Conservation (phyloP, 2,329 filamentous ascomycete genomes). For the Penicillium griseofulvum region DNA sequence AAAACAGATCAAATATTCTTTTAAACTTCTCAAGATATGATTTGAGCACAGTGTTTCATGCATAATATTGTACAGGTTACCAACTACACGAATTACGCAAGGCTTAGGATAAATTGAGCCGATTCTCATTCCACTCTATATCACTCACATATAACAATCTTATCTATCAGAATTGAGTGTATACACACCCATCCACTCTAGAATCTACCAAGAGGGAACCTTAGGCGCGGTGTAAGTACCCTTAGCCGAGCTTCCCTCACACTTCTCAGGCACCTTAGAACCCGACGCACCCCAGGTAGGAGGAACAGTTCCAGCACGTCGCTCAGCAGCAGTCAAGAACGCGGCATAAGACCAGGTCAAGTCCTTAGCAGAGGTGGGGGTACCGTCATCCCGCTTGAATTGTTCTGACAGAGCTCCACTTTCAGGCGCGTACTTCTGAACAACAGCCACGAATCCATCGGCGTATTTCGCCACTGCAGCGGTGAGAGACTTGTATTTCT, state of each 20-base stretch:
- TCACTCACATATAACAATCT: neutral
- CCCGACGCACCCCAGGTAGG: neutral
- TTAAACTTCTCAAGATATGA: no score
- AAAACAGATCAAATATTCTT: no score
- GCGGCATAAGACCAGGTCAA: neutral
- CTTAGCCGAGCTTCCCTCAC: neutral
- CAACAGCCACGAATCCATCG: neutral
- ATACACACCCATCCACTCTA: no score
- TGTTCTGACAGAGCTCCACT: neutral
- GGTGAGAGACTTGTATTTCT: neutral
- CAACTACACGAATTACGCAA: no score
- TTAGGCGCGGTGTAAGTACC: neutral
- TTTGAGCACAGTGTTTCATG: no score
- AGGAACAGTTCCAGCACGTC: neutral
- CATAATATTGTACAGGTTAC: no score
- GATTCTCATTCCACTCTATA: neutral
- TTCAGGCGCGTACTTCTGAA: neutral
- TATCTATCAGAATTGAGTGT: neutral
- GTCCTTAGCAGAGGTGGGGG: neutral
- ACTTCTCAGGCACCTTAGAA: neutral
- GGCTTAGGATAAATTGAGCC: no score
- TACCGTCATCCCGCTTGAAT: neutral
- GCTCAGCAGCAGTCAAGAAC: neutral
- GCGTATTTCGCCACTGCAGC: neutral
- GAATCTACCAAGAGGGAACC: neutral